Percentiles rank a stretch among this genome's conserved stretches.
Conservation (phyloP, 1,284 basidiomycete species). For the Sporisorium graminicola region DNA sequence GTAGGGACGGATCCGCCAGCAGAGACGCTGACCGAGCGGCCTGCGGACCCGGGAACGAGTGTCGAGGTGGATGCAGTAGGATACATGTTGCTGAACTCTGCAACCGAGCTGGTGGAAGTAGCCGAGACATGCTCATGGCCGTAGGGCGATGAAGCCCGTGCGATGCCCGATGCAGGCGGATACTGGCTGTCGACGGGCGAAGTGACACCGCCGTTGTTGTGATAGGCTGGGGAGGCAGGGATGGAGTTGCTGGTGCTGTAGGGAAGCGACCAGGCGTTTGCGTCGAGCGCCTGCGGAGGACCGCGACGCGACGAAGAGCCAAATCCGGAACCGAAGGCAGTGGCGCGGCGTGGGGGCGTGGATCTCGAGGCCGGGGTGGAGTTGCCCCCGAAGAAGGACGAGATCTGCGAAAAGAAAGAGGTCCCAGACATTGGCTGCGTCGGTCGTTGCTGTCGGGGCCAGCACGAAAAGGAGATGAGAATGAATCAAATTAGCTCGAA, state of each 20-base stretch:
- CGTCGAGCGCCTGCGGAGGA: conserved; percentile 42
- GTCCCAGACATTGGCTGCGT: conserved; percentile 40
- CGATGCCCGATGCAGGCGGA: conserved; percentile 38
- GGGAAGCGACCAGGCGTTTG: conserved; percentile 55
- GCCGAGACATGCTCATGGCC: conserved; percentile 25
- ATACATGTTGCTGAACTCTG: conserved; percentile 60
- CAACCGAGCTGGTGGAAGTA: conserved; percentile 51
- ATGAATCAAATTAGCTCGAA: background rate
- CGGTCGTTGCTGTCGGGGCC: conserved; percentile 27
- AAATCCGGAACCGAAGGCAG: conserved; percentile 42
- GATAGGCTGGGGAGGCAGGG: conserved; percentile 39
- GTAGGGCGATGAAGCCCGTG: conserved; percentile 34
- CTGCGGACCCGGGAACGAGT: conserved; percentile 31
- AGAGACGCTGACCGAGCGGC: conserved; percentile 26
- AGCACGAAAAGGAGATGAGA: background rate
- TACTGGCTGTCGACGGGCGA: conserved; percentile 36
- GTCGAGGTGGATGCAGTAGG: conserved; percentile 54
- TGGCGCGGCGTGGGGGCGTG: conserved; percentile 25
- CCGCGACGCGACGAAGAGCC: conserved; percentile 51
- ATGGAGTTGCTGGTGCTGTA: conserved; percentile 49
- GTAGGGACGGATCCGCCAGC: conserved; percentile 55
- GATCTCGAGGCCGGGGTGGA: conserved; percentile 1
- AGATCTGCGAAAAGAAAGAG: conserved; percentile 59
- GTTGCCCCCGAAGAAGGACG: conserved; percentile 58
- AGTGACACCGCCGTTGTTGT: conserved; percentile 13